Evolutionary conservation across 2,329 filamentous ascomycete genomes (phyloP).

Genomic region (Mariannaea sp.): DNA sequence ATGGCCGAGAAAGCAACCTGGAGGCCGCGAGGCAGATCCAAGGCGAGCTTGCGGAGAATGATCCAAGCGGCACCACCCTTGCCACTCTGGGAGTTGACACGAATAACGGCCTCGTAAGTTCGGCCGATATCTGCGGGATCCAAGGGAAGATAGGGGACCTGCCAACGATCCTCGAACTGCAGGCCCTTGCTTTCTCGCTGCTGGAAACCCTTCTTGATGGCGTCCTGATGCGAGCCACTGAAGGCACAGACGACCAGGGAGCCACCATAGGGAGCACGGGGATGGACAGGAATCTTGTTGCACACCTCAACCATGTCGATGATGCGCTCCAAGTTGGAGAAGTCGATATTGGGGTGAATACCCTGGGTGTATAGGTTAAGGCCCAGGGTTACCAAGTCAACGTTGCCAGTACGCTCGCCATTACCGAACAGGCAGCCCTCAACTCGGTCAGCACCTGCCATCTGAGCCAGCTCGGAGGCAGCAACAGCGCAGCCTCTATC

Average conservation of each 20-base stretch:
- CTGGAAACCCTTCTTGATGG: constrained; percentile 91
- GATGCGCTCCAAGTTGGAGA: constrained; percentile 83
- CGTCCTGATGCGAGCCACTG: constrained; percentile 90
- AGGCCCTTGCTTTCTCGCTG: constrained; percentile 65
- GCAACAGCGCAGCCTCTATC: constrained; percentile 90
- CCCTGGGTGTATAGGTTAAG: constrained; percentile 96
- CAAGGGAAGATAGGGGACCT: constrained; percentile 88
- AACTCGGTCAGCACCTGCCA: constrained; percentile 93
- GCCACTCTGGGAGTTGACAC: constrained; percentile 94
- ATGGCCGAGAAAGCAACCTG: constrained; percentile 90
- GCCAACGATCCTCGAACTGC: constrained; percentile 71
- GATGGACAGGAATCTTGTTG: constrained; percentile 94
- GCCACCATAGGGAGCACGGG: constrained; percentile 87
- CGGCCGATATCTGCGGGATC: constrained; percentile 93
- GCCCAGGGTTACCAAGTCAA: constrained; percentile 89
- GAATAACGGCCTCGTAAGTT: constrained; percentile 97
- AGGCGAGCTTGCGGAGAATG: constrained; percentile 83
- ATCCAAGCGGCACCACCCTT: constrained; percentile 97
- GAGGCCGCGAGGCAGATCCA: constrained; percentile 90
- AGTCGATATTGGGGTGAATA: constrained; percentile 82
- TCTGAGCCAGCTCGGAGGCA: constrained; percentile 89
- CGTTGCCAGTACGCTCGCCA: constrained; percentile 93
- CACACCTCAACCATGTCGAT: constrained; percentile 90
- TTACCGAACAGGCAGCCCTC: constrained; percentile 93
- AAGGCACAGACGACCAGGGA: constrained; percentile 92